Evolutionary conservation across 352 stramenopile species (phyloP).

Genomic region (Achlya hypogyna): DNA sequence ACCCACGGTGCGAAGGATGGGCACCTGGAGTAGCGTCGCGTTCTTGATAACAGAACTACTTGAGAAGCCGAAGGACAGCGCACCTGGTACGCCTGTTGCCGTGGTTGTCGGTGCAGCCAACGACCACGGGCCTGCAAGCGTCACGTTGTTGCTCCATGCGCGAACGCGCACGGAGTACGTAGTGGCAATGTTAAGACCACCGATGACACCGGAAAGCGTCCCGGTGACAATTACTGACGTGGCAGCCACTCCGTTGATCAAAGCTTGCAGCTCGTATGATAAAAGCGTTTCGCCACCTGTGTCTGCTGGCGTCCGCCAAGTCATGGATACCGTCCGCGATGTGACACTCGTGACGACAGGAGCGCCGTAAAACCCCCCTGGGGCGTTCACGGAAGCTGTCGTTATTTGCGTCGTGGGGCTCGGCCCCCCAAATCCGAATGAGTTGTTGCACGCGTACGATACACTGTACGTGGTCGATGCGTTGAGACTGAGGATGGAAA

Average conservation of each 20-base stretch:
- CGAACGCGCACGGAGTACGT: slow-evolving; percentile 32
- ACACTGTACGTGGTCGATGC: slow-evolving; percentile 32
- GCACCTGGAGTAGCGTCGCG: slow-evolving; percentile 25
- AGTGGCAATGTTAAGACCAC: slow-evolving; percentile 32
- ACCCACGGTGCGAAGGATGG: slow-evolving; percentile 33
- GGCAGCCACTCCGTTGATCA: too few relatives aligned
- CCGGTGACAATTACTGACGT: too few relatives aligned
- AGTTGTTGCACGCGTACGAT: slow-evolving; percentile 33
- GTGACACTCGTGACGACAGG: not conserved
- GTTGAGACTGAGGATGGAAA: slow-evolving; percentile 28
- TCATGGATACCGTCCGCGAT: slow-evolving; percentile 23
- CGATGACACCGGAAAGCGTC: too few relatives aligned
- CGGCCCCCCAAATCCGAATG: slow-evolving; percentile 26
- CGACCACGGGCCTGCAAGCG: slow-evolving; percentile 31
- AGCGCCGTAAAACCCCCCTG: not conserved
- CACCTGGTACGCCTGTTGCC: slow-evolving; percentile 38
- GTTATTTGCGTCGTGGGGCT: slow-evolving; percentile 27
- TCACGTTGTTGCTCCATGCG: slow-evolving; percentile 25
- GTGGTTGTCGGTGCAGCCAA: slow-evolving; percentile 24
- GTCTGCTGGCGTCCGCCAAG: slow-evolving; percentile 32
- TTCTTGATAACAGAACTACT: slow-evolving; percentile 34
- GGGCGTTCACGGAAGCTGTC: slow-evolving; percentile 3
- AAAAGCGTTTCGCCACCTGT: slow-evolving; percentile 32
- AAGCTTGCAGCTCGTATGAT: slow-evolving; percentile 28
- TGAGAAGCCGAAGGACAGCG: slow-evolving; percentile 33